Conservation (phyloP, 192 early-diverging fungal species). For the Entomortierella parvispora region DNA sequence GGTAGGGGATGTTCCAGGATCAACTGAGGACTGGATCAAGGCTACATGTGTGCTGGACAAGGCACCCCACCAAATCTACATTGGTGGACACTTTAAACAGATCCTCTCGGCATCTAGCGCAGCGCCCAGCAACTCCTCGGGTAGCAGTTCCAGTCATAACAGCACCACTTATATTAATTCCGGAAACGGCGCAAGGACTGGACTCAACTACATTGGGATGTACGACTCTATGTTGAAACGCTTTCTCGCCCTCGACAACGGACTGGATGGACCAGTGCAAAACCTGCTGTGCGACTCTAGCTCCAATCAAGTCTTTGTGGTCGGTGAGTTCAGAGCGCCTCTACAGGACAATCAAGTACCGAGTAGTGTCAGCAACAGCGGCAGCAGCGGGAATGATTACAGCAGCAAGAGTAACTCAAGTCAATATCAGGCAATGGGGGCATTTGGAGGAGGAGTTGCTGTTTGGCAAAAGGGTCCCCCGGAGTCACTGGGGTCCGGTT, state of each 20-base stretch:
- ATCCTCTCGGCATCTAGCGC: neutral
- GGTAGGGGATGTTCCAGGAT: neutral
- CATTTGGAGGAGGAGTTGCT: slow-evolving; percentile 47
- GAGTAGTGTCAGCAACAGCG: too few relatives aligned
- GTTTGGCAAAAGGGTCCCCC: slow-evolving; percentile 21
- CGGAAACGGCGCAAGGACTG: neutral
- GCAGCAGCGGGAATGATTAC: neutral
- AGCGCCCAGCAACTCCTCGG: neutral
- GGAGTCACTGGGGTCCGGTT: neutral
- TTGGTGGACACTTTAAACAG: slow-evolving; percentile 42
- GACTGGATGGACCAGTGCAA: slow-evolving; percentile 51
- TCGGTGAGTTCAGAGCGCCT: slow-evolving; percentile 47
- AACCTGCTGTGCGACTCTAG: slow-evolving; percentile 44
- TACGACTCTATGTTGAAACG: slow-evolving; percentile 39
- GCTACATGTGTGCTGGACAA: slow-evolving; percentile 33
- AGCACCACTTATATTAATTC: neutral
- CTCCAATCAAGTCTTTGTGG: slow-evolving; percentile 36
- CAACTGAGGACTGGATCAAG: slow-evolving; percentile 11
- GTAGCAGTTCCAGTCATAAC: neutral
- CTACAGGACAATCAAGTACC: neutral
- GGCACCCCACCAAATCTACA: slow-evolving; percentile 41
- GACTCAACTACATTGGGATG: slow-evolving; percentile 42
- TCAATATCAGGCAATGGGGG: slow-evolving; percentile 3
- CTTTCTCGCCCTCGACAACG: slow-evolving; percentile 29
- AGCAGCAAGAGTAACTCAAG: slow-evolving; percentile 3